These are phyloP conservation scores for Coprinopsis cinerea DNA, from an alignment of 768 basidiomycete species.

Conservation along the genomic window DNA sequence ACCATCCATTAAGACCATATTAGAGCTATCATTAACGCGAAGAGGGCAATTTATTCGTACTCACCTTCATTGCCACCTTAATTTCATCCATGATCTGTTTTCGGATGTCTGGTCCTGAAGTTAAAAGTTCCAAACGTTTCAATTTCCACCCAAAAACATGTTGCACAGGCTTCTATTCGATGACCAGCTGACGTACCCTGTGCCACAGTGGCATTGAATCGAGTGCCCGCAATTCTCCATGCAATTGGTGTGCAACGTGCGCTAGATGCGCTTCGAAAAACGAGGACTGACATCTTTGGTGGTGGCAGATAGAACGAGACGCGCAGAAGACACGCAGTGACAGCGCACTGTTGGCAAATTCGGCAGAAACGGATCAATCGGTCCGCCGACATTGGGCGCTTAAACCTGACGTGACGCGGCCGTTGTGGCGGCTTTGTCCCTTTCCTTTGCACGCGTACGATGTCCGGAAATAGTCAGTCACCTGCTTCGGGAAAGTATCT, in stretches of 20 bases:
- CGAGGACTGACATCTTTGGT: not conserved
- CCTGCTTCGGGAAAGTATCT: constrained; percentile 46
- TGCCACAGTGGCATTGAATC: constrained; percentile 1
- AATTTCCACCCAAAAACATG: too few relatives aligned
- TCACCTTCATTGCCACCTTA: constrained; percentile 69
- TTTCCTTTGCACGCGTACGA: constrained; percentile 3
- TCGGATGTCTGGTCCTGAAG: constrained; percentile 42
- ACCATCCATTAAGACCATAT: not conserved
- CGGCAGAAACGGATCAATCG: not conserved
- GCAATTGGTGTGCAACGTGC: not conserved
- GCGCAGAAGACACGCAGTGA: not conserved
- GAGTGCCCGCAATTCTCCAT: not conserved
- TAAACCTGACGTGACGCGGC: too few relatives aligned
- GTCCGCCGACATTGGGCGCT: not conserved
- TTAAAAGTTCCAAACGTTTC: not conserved
- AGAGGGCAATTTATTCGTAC: constrained; percentile 2
- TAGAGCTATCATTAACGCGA: not conserved
- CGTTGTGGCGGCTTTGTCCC: too few relatives aligned
- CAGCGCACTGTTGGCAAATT: not conserved
- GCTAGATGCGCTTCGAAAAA: not conserved
- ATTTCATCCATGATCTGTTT: constrained; percentile 45
- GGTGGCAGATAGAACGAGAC: not conserved
- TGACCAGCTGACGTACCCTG: constrained; percentile 1
- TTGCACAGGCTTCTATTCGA: too few relatives aligned
- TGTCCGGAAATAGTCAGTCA: constrained; percentile 23